Evolutionary conservation across 2,329 filamentous ascomycete genomes (phyloP).

Genomic region (Neodidymelliopsis sp.): DNA sequence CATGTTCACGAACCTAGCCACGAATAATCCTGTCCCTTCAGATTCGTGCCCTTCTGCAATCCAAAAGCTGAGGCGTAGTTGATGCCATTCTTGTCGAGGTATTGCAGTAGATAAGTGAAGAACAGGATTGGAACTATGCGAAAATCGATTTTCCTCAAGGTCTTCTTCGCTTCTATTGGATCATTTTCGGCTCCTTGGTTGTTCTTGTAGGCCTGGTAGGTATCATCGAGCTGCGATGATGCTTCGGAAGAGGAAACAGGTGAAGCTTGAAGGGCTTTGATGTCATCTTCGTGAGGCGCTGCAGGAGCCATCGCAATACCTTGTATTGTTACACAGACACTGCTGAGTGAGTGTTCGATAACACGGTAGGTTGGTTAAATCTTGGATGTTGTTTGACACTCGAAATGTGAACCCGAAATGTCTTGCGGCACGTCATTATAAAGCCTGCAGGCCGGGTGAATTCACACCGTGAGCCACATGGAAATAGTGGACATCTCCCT

Average conservation of each 20-base stretch:
- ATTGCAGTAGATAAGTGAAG: slow-evolving; percentile 50
- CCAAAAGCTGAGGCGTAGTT: slow-evolving; percentile 62
- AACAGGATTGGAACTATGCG: slow-evolving; percentile 44
- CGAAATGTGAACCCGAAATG: too few relatives aligned
- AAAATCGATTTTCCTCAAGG: slow-evolving; percentile 40
- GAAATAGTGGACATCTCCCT: slow-evolving; percentile 4
- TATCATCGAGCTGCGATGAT: slow-evolving; percentile 41
- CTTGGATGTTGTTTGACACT: too few relatives aligned
- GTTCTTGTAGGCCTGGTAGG: slow-evolving; percentile 43
- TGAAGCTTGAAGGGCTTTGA: slow-evolving; percentile 27
- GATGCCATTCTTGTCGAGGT: slow-evolving; percentile 57
- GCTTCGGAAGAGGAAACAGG: slow-evolving; percentile 26
- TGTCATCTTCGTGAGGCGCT: slow-evolving; percentile 21
- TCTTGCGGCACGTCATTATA: too few relatives aligned
- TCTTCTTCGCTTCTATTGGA: slow-evolving; percentile 37
- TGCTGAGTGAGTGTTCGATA: too few relatives aligned
- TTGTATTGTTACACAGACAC: too few relatives aligned
- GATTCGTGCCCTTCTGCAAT: slow-evolving; percentile 56
- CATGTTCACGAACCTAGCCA: slow-evolving; percentile 17
- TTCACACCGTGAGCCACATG: slow-evolving; percentile 4
- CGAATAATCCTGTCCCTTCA: slow-evolving; percentile 40
- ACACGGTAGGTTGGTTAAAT: too few relatives aligned
- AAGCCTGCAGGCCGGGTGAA: neutral
- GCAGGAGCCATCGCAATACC: slow-evolving; percentile 16
- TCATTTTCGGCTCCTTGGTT: slow-evolving; percentile 29